phyloP scores from a whole-genome alignment of 2,329 filamentous ascomycete genomes.

The Dactylellina cionopaga region DNA sequence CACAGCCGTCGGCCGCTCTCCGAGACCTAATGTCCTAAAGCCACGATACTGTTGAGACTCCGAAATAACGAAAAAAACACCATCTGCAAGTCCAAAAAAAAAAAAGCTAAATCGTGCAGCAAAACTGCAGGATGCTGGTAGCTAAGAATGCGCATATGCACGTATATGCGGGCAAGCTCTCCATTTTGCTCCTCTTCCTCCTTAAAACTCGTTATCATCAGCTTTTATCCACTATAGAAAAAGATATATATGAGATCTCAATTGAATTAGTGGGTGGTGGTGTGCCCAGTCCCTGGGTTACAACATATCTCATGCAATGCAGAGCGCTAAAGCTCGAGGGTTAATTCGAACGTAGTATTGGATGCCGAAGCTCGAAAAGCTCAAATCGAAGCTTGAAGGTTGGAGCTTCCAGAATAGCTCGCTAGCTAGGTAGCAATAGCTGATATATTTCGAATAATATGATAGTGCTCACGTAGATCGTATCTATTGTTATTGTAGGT shows the following conservation, averaged over 20 bases:
- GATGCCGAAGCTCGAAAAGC: constrained; percentile 9
- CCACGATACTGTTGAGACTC: constrained; percentile 5
- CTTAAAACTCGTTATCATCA: neutral
- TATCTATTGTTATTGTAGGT: too few species aligned
- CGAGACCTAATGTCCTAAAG: constrained; percentile 39
- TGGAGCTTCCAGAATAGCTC: too few species aligned
- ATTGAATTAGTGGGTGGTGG: constrained; percentile 9
- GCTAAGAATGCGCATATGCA: constrained; percentile 39
- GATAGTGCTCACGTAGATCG: too few species aligned
- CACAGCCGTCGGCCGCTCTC: constrained; percentile 39
- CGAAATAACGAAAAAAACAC: neutral
- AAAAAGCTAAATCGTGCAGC: constrained; percentile 20
- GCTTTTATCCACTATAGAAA: neutral
- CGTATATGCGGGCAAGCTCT: neutral
- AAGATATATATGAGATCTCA: constrained; percentile 9
- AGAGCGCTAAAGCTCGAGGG: constrained; percentile 5
- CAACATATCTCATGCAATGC: constrained; percentile 34
- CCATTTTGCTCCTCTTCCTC: too few species aligned
- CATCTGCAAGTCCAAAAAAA: constrained; percentile 9
- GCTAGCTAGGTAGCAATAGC: neutral
- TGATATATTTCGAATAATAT: neutral
- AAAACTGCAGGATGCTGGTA: neutral
- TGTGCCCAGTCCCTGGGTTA: constrained; percentile 31
- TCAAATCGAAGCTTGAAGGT: neutral
- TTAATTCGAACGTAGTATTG: neutral